These are phyloP conservation scores for Chrysophaeum taylorii DNA, from an alignment of 352 stramenopile genomes.

Conservation along the genomic window DNA sequence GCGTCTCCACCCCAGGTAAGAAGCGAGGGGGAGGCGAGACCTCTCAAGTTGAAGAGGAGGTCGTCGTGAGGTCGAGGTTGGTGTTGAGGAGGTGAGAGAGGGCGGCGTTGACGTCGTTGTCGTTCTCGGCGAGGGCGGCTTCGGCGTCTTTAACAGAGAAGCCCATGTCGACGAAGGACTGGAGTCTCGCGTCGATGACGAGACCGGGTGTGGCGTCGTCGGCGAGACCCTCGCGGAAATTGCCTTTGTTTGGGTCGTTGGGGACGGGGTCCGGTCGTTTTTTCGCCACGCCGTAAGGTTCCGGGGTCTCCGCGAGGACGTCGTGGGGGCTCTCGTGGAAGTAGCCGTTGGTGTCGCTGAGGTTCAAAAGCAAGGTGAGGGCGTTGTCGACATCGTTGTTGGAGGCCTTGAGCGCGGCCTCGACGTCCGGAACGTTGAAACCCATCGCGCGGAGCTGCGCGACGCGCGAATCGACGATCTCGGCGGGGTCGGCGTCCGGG, in stretches of 20 bases:
- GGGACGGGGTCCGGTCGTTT: neutral
- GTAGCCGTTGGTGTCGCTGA: neutral
- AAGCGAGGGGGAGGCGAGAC: no score
- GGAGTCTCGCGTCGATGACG: neutral
- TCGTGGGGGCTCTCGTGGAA: neutral
- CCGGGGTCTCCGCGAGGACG: neutral
- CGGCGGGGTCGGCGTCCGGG: neutral
- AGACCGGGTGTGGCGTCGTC: neutral
- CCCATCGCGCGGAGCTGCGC: neutral
- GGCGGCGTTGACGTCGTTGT: constrained; percentile 8
- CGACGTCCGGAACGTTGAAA: neutral
- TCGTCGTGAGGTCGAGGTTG: no score
- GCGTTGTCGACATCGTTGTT: neutral
- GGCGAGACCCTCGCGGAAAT: neutral
- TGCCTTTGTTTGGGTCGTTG: constrained; percentile 6
- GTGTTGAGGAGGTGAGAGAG: neutral
- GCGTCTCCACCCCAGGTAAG: no score
- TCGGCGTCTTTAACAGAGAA: neutral
- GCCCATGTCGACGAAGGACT: neutral
- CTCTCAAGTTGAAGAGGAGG: no score
- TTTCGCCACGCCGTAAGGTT: neutral
- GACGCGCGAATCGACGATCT: neutral
- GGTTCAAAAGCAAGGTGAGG: neutral
- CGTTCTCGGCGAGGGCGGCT: neutral
- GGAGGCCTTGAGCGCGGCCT: neutral